Base-by-base conservation (phyloP, 176 grass and related monocot genomes). In the Carex cristatella region DNA sequence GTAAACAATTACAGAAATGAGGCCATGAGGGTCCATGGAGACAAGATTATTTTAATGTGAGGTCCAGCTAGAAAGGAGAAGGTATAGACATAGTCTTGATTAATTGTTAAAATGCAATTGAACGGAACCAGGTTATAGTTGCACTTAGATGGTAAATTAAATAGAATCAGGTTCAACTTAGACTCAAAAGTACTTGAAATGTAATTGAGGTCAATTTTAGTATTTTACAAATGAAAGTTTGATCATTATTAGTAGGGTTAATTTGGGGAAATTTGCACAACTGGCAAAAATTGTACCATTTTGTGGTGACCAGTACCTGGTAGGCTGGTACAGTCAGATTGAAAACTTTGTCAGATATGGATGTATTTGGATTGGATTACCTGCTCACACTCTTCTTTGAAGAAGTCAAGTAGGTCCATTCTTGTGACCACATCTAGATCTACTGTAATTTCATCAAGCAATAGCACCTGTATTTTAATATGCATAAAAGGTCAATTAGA, bases 331-430 rank as follows among this genome's bases (percentile, higher is more conserved):
- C 68, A 71, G 10, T 63, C 7, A 11, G 7, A 51, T 19, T 23
- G 5, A 75, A 53, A 30, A 14, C 42, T 23, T 75, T 27, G 10
- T 53, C n/a, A 53, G 7, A 28, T 53, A 68, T 13, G 18, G n/a
- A 49, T 32, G 46, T 54, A 14, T 55, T 9, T 54, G 19, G 27
- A 77, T 54, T 30, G 27, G 5, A 15, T 10, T 89, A 94, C 93
- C 89, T 92, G 86, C 68, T 98, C 91, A 31, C 95, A 95, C 65
- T 98, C 95, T 90, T 98, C 96, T 86, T 88, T 98, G 79, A 95
- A 98, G 88, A 98, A 98, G 14, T 94, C 91, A 2, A 98, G 96
- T 38, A 98, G 90, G 83, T 95, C 96, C 91, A 95, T 94, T 90
- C 96, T 93, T 48, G 91, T 93, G 44, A 98, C 95, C 42, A 95